These are phyloP conservation scores for Debaryomyces nepalensis DNA, from an alignment of 1,139 yeast genomes.

Conservation along the genomic window DNA sequence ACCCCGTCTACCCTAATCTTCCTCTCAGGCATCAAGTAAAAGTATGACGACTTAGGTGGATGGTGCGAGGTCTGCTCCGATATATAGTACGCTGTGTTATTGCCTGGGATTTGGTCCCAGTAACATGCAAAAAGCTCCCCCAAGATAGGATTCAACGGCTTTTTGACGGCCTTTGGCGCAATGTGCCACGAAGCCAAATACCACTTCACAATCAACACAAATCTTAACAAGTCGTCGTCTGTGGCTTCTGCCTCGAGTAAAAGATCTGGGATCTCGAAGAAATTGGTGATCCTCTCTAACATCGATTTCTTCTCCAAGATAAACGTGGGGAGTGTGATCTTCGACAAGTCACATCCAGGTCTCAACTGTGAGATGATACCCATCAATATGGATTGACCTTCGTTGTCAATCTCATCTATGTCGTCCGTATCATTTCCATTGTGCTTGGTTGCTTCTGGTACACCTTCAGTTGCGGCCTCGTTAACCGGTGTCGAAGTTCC, in stretches of 20 bases:
- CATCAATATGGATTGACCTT: constrained; percentile 82
- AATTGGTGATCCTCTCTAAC: constrained; percentile 94
- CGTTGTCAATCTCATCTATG: constrained; percentile 88
- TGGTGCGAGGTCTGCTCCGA: constrained; percentile 97
- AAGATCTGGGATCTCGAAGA: constrained; percentile 79
- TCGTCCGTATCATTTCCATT: constrained; percentile 51
- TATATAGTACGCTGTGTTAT: constrained; percentile 73
- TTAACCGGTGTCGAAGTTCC: constrained; percentile 2
- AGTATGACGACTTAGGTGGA: constrained; percentile 97
- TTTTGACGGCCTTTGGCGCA: constrained; percentile 97
- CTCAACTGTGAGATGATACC: constrained; percentile 89
- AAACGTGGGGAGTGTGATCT: constrained; percentile 93
- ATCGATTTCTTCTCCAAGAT: constrained; percentile 92
- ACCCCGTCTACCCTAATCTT: constrained; percentile 88
- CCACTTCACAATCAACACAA: constrained; percentile 79
- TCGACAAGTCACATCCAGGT: constrained; percentile 88
- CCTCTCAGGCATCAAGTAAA: constrained; percentile 80
- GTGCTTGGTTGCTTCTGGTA: constrained; percentile 9
- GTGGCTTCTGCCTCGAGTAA: constrained; percentile 69
- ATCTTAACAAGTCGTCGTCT: constrained; percentile 66
- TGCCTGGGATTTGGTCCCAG: constrained; percentile 82
- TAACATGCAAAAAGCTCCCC: constrained; percentile 91
- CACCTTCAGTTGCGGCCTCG: constrained; percentile 5
- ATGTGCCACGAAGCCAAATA: constrained; percentile 96
- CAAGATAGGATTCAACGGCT: constrained; percentile 91